phyloP scores from a whole-genome alignment of 1,139 yeast species.

The Lodderomyces jiufengensis region DNA sequence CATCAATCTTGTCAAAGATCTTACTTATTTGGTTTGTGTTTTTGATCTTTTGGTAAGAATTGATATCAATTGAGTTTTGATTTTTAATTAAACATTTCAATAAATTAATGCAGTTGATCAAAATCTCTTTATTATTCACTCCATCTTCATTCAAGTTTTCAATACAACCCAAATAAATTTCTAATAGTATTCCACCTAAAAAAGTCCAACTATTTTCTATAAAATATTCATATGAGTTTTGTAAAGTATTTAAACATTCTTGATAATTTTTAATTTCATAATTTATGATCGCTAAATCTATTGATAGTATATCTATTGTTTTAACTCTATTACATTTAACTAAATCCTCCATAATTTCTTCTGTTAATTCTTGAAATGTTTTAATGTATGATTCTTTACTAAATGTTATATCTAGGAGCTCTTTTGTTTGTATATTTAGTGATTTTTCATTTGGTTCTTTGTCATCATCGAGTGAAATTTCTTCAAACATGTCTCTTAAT shows the following conservation, averaged over 20 bases:
- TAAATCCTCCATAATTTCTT: slow-evolving; percentile 42
- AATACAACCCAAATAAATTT: slow-evolving; percentile 67
- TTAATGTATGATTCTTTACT: slow-evolving; percentile 18
- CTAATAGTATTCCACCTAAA: slow-evolving; percentile 63
- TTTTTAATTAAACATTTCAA: slow-evolving; percentile 25
- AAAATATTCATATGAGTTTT: slow-evolving; percentile 66
- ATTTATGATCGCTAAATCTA: slow-evolving; percentile 76
- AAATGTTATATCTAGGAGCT: too few relatives aligned
- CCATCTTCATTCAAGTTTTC: slow-evolving; percentile 36
- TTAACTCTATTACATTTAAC: slow-evolving; percentile 50
- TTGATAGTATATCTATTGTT: slow-evolving; percentile 68
- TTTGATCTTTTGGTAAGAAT: slow-evolving; percentile 26
- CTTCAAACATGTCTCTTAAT: slow-evolving; percentile 22
- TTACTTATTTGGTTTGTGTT: slow-evolving; percentile 18
- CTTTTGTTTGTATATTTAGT: neutral
- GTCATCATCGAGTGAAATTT: slow-evolving; percentile 18
- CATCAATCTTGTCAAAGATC: slow-evolving; percentile 21
- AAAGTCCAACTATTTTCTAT: slow-evolving; percentile 69
- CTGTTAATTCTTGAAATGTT: slow-evolving; percentile 38
- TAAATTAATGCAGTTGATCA: slow-evolving; percentile 33
- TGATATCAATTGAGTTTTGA: slow-evolving; percentile 24
- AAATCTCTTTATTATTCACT: slow-evolving; percentile 13
- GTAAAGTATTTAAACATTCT: slow-evolving; percentile 60
- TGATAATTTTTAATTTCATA: slow-evolving; percentile 56
- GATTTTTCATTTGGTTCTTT: slow-evolving; percentile 5